phyloP scores from a whole-genome alignment of 1,139 yeast species.

The Lodderomyces parapsilosis region DNA sequence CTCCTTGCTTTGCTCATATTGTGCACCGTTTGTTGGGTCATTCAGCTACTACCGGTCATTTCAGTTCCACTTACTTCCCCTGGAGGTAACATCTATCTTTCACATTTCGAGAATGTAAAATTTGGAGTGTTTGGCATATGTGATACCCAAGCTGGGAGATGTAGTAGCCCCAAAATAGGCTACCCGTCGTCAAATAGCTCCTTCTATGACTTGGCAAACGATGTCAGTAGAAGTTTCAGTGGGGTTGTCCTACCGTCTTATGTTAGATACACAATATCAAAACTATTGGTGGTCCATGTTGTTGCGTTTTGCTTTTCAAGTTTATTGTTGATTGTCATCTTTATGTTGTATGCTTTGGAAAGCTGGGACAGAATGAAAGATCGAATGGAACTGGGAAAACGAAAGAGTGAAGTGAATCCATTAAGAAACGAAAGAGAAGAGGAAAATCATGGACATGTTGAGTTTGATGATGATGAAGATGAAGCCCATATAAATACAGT shows the following conservation, averaged over 20 bases:
- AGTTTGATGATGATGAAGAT: slow-evolving; percentile 1
- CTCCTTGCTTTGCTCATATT: slow-evolving; percentile 21
- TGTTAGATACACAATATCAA: slow-evolving; percentile 42
- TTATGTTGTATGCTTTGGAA: slow-evolving; percentile 10
- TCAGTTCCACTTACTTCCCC: slow-evolving; percentile 42
- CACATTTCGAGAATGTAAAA: slow-evolving; percentile 30
- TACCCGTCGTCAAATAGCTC: slow-evolving; percentile 30
- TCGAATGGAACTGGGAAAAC: neutral
- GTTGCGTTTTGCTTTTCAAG: slow-evolving; percentile 40
- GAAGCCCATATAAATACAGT: slow-evolving; percentile 3
- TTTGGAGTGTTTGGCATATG: slow-evolving; percentile 50
- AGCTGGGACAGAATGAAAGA: slow-evolving; percentile 5
- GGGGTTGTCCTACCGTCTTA: slow-evolving; percentile 40
- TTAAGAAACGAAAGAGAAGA: slow-evolving; percentile 1
- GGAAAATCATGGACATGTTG: neutral
- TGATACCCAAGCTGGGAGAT: slow-evolving; percentile 23
- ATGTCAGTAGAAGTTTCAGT: slow-evolving; percentile 16
- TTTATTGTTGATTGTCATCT: slow-evolving; percentile 22
- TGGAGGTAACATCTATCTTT: slow-evolving; percentile 25
- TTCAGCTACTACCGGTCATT: slow-evolving; percentile 43
- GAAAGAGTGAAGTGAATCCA: neutral
- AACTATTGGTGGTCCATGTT: slow-evolving; percentile 44
- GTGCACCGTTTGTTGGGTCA: slow-evolving; percentile 30
- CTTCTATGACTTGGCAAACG: slow-evolving; percentile 17
- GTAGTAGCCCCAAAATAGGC: slow-evolving; percentile 38